Evolutionary conservation across 495 filamentous ascomycete species (phyloP), one percentile per base, ranked within the genome.

Genomic region (Apodospora peruviana): DNA sequence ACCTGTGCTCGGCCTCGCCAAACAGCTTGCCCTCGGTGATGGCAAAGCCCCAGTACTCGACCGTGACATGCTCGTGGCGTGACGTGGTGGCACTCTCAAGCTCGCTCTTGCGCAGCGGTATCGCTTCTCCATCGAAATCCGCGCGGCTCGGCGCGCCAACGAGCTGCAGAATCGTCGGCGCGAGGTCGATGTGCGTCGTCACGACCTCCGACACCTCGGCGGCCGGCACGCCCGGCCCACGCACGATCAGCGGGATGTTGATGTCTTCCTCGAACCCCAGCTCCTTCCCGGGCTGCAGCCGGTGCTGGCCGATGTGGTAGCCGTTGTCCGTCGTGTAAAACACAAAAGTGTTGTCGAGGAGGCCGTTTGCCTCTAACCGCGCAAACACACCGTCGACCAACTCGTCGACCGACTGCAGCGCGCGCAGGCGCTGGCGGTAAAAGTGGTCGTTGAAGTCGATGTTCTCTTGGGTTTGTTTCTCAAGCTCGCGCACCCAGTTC

Each of bases 251-350:
- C 0, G 86, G 85, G 1, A 90, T 77, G 27, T 85, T 82, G 51
- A 88, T 83, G 55, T 90, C 86, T 59, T 87, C 83, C 52, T 88
- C 83, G 44, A 79, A 88, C 1, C 82, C 82, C 46, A 79, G 83
- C 25, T 80, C 74, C 64, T 90, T 90, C 2, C 85, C 86, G 2
- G 85, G 84, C 10, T 81, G 80, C 24, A 88, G 55, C 4, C 86
- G 75, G 57, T 90, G 85, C 52, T 88, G 85, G 20, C 83, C 79
- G 44, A 88, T 85, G 52, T 88, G 83, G 60, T 83, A 88, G 0
- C 86, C 85, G 52, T 90, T 88, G 53, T 88, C 86, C 0, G 79
- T 82, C 1, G 83, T 83, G 59, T 84, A 88, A 43, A 90, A 72
- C 39, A 90, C 74, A 49, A 81, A 88, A 0, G 85, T 88, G 51